phyloP scores from a whole-genome alignment of 78 protist genomes.

The Dictyostelium capitatum region DNA sequence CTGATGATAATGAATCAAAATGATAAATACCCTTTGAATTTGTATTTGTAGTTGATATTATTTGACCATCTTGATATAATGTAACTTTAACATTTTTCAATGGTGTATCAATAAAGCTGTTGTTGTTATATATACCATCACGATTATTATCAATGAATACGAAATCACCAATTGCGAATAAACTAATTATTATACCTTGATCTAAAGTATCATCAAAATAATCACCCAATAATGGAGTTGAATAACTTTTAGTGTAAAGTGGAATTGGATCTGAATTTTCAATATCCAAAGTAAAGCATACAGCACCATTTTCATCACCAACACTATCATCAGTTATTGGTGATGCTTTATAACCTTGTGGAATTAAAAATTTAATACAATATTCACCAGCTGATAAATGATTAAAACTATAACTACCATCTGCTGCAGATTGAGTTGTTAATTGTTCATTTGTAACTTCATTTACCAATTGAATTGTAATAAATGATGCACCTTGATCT shows the following conservation, averaged over 20 bases:
- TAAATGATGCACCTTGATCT: neutral
- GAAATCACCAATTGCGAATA: slow-evolving; percentile 49
- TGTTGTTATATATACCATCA: slow-evolving; percentile 13
- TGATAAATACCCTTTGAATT: slow-evolving; percentile 19
- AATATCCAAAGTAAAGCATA: slow-evolving; percentile 3
- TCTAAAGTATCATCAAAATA: neutral
- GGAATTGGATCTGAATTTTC: neutral
- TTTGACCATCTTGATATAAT: neutral
- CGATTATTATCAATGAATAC: slow-evolving; percentile 41
- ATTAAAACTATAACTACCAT: slow-evolving; percentile 31
- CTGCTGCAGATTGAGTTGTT: neutral
- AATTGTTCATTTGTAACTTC: neutral
- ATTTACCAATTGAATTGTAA: neutral
- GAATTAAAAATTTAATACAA: slow-evolving; percentile 15
- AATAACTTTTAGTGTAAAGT: neutral
- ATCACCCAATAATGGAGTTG: neutral
- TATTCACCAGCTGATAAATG: slow-evolving; percentile 25
- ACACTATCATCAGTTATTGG: neutral
- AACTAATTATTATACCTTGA: slow-evolving; percentile 32
- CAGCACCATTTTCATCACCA: slow-evolving; percentile 26
- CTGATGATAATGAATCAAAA: slow-evolving; percentile 24
- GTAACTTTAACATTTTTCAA: neutral
- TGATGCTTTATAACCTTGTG: slow-evolving; percentile 20
- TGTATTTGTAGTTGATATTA: neutral
- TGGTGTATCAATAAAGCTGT: neutral